Base-by-base conservation (phyloP, 345 rosid genomes). In the Lumnitzera racemosa region DNA sequence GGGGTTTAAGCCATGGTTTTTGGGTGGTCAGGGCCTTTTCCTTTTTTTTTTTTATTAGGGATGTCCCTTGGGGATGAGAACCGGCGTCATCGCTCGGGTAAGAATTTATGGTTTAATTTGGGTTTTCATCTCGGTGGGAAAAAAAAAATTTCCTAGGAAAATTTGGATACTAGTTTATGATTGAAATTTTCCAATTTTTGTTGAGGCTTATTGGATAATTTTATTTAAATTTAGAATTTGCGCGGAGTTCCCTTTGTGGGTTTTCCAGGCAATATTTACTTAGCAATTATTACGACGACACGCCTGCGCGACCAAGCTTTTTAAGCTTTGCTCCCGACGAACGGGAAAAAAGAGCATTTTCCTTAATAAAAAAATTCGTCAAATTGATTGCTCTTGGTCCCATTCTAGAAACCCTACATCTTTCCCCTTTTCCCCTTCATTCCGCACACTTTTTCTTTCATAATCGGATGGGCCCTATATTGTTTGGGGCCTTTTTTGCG, bases 21-120 rank as follows among this genome's bases (percentile, higher is more conserved):
- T n/a, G n/a, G 97, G 99, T 94, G 99, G 97, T 83, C 99, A 41
- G 90, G 95, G 91, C 97, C 99, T 46, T 95, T 90, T 63, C 85
- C n/a, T n/a, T n/a, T n/a, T n/a, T n/a, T n/a, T n/a, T n/a, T 90
- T 51, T 96, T 96, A 4, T 55, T 94, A 53, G 97, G 99, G 50
- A 53, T 88, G 24, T 71, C 72, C n/a, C n/a, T n/a, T 27, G 90
- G 99, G 99, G 97, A 94, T 20, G 78, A 94, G 54, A 78, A 62
- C 59, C 96, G 99, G 36, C 83, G 70, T 56, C 75, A 74, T 59
- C 80, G 67, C 79, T 94, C 7, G 91, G 97, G 95, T 88, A 76
- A 73, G 70, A 59, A 49, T n/a, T 16, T 2, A 14, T 4, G 12
- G 15, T 29, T 36, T 14, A 6, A 2, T 16, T 11, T 41, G 17